Evolutionary conservation across 192 early-diverging fungal species (phyloP), one percentile per base, ranked within the genome.

Genomic region (Coemansia sp.): DNA sequence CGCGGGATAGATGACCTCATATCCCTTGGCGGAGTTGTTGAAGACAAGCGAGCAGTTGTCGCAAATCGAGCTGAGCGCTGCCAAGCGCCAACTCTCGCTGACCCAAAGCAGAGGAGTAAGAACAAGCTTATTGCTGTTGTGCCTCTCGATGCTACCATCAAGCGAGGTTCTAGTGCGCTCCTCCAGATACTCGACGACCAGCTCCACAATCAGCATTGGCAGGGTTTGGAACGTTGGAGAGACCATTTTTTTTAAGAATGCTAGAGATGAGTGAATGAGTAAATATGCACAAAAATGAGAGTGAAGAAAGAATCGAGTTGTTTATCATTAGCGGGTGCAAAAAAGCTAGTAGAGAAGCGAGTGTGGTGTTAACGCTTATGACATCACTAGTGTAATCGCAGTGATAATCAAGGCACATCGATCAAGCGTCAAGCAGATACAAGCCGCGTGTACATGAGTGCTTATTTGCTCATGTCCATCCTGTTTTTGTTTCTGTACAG

Each of bases 361-460:
- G 24, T 5, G 44, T 46, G 44, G 18, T 46, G 44, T 10, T 20
- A 50, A 50, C 7, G 5, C 2, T 22, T 22, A n/a, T 6, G 1
- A 9, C 10, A 13, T 13, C n/a, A 22, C 8, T 20, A 20, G 29
- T 9, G 29, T 34, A 34, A 31, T 58, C 16, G 15, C 29, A 13
- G 29, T 7, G 5, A 18, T 34, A 34, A 58, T 58, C 29, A 58
- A n/a, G 16, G 31, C 12, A 5, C 6, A 3, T 8, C 29, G 57
- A 58, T 58, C 29, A 58, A 58, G 57, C 3, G 18, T 3, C 3
- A 33, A 4, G 24, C 53, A 31, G 2, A 38, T 11, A 22, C 11
- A n/a, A 24, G 18, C 61, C 38, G 38, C 61, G 61, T 62, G 61
- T 62, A 38, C 61, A 62, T 62, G 36, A n/a, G 16, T 9, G 61